Percentiles rank a stretch among this genome's conserved stretches.
Conservation (phyloP, 2,329 filamentous ascomycete genomes). For the Periconia sp. region DNA sequence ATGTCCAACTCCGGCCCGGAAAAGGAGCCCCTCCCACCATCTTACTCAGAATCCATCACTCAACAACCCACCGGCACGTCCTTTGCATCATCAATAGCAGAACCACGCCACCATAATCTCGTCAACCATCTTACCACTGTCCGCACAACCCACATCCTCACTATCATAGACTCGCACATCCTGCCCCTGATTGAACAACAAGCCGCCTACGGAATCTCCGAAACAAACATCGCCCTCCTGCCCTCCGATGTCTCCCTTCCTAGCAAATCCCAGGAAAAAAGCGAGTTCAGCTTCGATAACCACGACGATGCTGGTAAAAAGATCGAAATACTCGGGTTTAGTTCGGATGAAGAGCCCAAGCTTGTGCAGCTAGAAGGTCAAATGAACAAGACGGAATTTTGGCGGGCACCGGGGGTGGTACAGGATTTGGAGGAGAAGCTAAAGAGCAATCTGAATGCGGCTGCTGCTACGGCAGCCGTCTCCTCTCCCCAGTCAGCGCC, state of each 20-base stretch:
- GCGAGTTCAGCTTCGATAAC: slow-evolving; percentile 34
- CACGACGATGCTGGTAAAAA: slow-evolving; percentile 9
- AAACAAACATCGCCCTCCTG: slow-evolving; percentile 48
- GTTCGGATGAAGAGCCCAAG: slow-evolving; percentile 42
- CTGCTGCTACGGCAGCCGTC: not conserved
- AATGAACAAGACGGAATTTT: slow-evolving; percentile 48
- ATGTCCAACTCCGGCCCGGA: slow-evolving; percentile 1
- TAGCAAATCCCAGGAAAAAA: slow-evolving; percentile 22
- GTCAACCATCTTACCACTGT: slow-evolving; percentile 42
- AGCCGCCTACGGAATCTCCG: slow-evolving; percentile 45
- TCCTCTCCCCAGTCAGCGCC: not conserved
- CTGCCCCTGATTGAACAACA: slow-evolving; percentile 45
- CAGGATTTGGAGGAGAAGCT: slow-evolving; percentile 43
- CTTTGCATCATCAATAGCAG: slow-evolving; percentile 8
- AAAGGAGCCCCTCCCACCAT: slow-evolving; percentile 20
- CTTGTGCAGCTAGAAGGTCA: slow-evolving; percentile 44
- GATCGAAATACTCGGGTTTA: slow-evolving; percentile 44
- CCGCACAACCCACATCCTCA: slow-evolving; percentile 44
- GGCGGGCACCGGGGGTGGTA: slow-evolving; percentile 45
- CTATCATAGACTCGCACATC: slow-evolving; percentile 44
- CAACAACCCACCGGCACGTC: not conserved
- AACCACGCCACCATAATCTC: slow-evolving; percentile 29
- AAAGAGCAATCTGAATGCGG: slow-evolving; percentile 33
- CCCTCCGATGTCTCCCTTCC: slow-evolving; percentile 45
- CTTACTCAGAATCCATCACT: slow-evolving; percentile 27